Evolutionary conservation across 139 green algal species (phyloP), one percentile per base, ranked within the genome.

Genomic region (Eudorina sp.): DNA sequence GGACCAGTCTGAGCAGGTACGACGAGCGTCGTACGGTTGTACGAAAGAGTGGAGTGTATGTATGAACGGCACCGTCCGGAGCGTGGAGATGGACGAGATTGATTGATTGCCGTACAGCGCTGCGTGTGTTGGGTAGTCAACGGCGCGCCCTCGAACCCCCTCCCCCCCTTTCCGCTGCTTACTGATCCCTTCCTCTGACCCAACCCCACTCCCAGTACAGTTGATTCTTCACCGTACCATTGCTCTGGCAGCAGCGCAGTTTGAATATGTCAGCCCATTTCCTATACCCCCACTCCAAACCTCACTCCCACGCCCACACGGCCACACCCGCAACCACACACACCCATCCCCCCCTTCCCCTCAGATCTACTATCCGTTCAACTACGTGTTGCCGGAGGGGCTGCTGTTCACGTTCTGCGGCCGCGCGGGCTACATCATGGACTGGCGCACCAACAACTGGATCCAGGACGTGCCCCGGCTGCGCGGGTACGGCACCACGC

Each of bases 281-380:
- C 55, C 29, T 66, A 34, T 11, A 3, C 55, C 29, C 55, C 29
- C 55, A 27, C 55, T 66, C 55, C 29, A 5, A 34, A 23, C 7
- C 55, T 66, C 55, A 27, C 55, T 66, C 55, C 7, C 8, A 34
- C 55, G 27, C 55, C 29, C 55, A 27, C 55, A 34, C 55, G 27
- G 23, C 29, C 55, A 27, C 55, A 34, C 55, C 7, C 55, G 27
- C 55, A 34, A 6, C 29, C 5, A 3, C 64, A 43, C 64, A 73
- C 25, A 73, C 69, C 38, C 34, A 58, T 41, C 43, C 18, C 19
- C 38, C 53, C 34, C 18, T 34, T 9, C 23, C 53, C 58, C 43
- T 9, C 68, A 86, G 66, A 40, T 82, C 29, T 90, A 89, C 80
- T 89, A 92, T 62, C 90, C 85, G 16, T 90, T 90, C 38, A 89